Evolutionary conservation across 192 early-diverging fungal genomes (phyloP), one percentile per base, ranked within the genome.

Genomic region (Backusella liffmaniae): DNA sequence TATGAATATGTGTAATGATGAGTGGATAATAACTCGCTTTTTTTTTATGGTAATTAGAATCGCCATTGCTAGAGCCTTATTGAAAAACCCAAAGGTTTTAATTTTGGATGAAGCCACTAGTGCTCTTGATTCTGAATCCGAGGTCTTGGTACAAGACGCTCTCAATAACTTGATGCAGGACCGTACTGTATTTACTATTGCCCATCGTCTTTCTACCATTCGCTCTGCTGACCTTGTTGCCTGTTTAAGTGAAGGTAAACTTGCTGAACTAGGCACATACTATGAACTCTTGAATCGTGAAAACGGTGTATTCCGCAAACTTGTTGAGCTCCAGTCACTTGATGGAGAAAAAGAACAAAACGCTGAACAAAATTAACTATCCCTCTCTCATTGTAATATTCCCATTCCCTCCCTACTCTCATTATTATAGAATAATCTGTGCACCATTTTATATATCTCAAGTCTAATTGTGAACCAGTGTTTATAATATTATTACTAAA

Each of bases 171-270:
- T 88, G 23, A 82, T 85, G 74, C 74, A 84, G 41, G 86, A 87
- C 18, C 85, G 92, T 29, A 92, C 92, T 5, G 90, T 90, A 4
- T 84, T 94, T 37, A 87, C 88, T 2, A 92, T 94, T 80, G 93
- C 93, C 5, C 93, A 94, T 84, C 83, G 92, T 32, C 73, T 94
- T 41, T 83, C 83, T 9, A 89, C 87, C 9, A 88, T 93, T 66
- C 85, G 88, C 15, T 81, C 86, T 36, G 89, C 91, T 12, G 91
- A 94, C 81, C 49, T 85, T 15, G 91, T 94, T 75, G 80, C 80
- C 18, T 83, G 88, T 30, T 34, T 90, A 10, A 72, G 85, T 0
- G 35, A 77, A 34, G 88, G 88, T 21, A 67, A 70, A 46, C 75
- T 93, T 2, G 81, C 82, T 29, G 92, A 93, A 74, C 36, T 77